Evolutionary conservation across 805 yeast species (phyloP), one percentile per base, ranked within the genome.

Genomic region (Nakazawaea ishiwadae): DNA sequence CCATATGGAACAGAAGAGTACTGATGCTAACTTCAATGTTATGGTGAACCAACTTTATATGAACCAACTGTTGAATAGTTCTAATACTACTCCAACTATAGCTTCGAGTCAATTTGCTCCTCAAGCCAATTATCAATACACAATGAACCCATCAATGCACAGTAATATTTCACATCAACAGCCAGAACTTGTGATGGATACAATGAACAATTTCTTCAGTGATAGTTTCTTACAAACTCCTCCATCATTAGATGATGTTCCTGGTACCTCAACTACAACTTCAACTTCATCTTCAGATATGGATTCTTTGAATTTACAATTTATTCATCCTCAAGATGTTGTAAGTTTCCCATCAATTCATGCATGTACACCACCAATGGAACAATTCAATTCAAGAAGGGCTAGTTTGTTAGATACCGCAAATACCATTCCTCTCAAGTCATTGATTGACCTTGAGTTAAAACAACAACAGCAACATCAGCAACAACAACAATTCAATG

Each of bases 321-420:
- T 37, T 35, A 42, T 42, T 27, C 45, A 42, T 23, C 45, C 42
- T 3, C 45, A 42, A 23, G 45, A 42, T 21, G 42, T 42, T 17
- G 37, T 37, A 10, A 29, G 31, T 17, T 59, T 58, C 44, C 63
- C 62, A 5, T 55, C 62, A 4, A 59, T 58, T 7, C 42, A 52
- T 17, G 62, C 64, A 3, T 56, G 62, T 43, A 51, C 59, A 15
- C 62, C 62, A 3, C 59, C 55, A 40, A n/a, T 34, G 14, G 36
- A 36, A 14, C 35, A 39, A 24, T 27, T 15, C 8, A n/a, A 19
- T 29, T 40, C 39, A 1, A 39, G 40, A 20, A 34, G 42, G 12
- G 26, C 34, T 10, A 28, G 40, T n/a, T 35, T 42, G 24, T 29
- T 39, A 9, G 45, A 34, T 20, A 11, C 35, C 14, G 27, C 35